Base-by-base conservation (phyloP, 1,284 basidiomycete species). In the Macrocybe sp. region DNA sequence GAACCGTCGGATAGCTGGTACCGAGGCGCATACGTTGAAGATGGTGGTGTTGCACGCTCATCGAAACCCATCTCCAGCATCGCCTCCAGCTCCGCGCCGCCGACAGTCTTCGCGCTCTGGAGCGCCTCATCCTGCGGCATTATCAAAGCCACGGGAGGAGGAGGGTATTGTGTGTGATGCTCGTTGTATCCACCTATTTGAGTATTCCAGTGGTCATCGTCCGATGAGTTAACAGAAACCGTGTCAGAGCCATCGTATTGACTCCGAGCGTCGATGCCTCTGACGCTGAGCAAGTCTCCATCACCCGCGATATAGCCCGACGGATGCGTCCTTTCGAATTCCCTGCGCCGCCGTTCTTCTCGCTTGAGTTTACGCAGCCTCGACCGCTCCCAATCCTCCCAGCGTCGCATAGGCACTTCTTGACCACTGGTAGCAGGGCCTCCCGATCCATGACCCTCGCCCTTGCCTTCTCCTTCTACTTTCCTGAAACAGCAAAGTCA, bases 331-430 rank as follows among this genome's bases (percentile, higher is more conserved):
- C 86, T 79, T 61, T 92, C 91, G 57, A 95, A 78, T 32, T 96
- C 85, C 58, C 75, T 74, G 57, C 88, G 72, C 43, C 94, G 78
- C 58, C 87, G 82, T 61, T 97, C 94, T 61, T 97, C 95, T 3
- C 97, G 84, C 55, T 82, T 85, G 38, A 94, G 59, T 69, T 98
- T 98, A 51, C 95, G 88, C 45, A 98, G 73, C 33, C 96, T 80
- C n/a, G 92, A 96, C 36, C 94, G 83, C 66, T 99, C 97, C 97
- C 97, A 99, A 61, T 99, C 97, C 68, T 99, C 95, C 97, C 97
- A 99, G 48, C 95, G 78, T 35, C 97, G 83, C 60, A 98, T 70
- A 0, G 97, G 94, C 28, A 99, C 83, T 0, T 78, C 79, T 37
- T 75, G 69, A 1, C 78, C 83, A 41, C 78, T 73, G 38, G 75